phyloP scores from a whole-genome alignment of 208 protist genomes.

The Leishmania martiniquensis region DNA sequence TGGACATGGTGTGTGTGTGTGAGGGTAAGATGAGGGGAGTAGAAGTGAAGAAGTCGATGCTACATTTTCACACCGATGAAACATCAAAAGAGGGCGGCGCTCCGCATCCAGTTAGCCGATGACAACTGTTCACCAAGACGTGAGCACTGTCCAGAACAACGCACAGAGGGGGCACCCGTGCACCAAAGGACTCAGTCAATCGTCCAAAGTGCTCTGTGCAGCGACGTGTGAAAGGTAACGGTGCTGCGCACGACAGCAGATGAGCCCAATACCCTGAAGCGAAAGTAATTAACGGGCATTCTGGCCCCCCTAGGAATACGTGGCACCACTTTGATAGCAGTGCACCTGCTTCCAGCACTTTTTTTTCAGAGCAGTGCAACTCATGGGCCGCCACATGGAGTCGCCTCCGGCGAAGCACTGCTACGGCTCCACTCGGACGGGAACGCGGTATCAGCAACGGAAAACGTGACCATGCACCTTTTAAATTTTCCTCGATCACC shows the following conservation, averaged over 20 bases:
- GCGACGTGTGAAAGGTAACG: constrained; percentile 4
- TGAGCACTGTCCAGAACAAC: background rate
- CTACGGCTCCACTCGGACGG: background rate
- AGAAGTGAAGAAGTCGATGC: background rate
- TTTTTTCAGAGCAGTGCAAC: background rate
- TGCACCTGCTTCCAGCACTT: background rate
- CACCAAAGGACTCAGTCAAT: background rate
- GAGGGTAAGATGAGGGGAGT: background rate
- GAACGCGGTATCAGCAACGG: background rate
- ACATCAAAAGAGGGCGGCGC: background rate
- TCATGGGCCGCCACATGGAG: background rate
- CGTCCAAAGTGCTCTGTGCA: background rate
- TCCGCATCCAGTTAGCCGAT: background rate
- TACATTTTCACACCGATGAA: background rate
- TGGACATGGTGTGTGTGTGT: background rate
- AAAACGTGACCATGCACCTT: background rate
- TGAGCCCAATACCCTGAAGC: background rate
- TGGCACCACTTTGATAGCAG: background rate
- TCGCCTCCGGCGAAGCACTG: background rate
- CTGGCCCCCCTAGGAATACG: background rate
- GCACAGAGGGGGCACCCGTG: background rate
- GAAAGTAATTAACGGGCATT: background rate
- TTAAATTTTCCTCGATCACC: background rate
- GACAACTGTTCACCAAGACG: background rate
- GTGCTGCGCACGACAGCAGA: background rate